phyloP scores from a whole-genome alignment of 202 grass and related monocot genomes.

The Panicum virgatum region DNA sequence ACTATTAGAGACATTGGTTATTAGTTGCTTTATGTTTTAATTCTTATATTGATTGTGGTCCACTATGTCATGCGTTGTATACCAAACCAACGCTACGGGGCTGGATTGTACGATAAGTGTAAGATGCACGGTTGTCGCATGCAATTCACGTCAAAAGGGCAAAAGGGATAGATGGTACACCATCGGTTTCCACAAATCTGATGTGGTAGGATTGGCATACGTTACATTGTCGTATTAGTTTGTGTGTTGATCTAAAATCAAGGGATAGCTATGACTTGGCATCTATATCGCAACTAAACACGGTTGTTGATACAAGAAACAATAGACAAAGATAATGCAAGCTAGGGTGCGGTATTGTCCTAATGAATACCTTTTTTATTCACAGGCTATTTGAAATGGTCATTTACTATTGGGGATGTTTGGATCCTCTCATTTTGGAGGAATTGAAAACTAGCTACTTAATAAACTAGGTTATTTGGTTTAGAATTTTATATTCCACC shows the following conservation, averaged over 20 bases:
- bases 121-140: not conserved
- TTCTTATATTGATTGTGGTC: not conserved
- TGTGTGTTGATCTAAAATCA: not conserved
- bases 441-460: too few species aligned
- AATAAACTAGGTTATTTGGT: too few species aligned
- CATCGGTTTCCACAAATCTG: not conserved
- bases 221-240: not conserved
- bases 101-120: not conserved
- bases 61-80: not conserved
- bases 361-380: too few species aligned
- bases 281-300: not conserved
- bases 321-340: not conserved
- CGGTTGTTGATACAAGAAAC: not conserved
- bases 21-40: not conserved
- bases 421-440: too few species aligned
- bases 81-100: not conserved
- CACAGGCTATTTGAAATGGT: too few species aligned
- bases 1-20: not conserved
- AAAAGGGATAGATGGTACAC: not conserved
- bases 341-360: not conserved
- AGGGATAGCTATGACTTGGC: not conserved
- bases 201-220: not conserved
- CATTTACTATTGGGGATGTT: too few species aligned
- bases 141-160: not conserved
- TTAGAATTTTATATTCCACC: too few species aligned